These are phyloP conservation scores for Saccharomyces kudriavzevii DNA, from an alignment of 805 yeast species.

Conservation along the genomic window DNA sequence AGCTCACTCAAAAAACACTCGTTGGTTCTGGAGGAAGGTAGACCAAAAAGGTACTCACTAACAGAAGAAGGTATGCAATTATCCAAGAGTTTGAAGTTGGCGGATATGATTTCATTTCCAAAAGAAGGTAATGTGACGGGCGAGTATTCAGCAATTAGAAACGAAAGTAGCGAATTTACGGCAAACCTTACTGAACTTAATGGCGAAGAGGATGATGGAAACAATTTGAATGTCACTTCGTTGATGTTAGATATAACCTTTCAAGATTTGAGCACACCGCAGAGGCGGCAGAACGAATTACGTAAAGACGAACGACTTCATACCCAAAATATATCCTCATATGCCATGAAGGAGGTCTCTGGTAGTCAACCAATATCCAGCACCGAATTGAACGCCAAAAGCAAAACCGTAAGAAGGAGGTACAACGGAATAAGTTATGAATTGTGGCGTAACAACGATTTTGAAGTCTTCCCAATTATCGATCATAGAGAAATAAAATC, in stretches of 20 bases:
- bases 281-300: neutral
- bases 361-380: neutral
- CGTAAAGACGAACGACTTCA: neutral
- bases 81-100: constrained; percentile 47
- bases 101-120: constrained; percentile 34
- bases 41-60: constrained; percentile 52
- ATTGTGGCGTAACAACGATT: constrained; percentile 56
- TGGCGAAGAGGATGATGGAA: neutral
- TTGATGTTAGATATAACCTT: constrained; percentile 17
- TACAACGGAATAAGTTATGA: constrained; percentile 25
- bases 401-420: constrained; percentile 12
- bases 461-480: constrained; percentile 51
- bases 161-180: constrained; percentile 9
- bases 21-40: constrained; percentile 45
- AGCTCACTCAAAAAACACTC: constrained; percentile 56
- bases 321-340: neutral
- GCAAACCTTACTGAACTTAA: constrained; percentile 15
- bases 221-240: neutral
- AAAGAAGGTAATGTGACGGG: constrained; percentile 6
- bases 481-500: constrained; percentile 82
- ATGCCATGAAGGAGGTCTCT: neutral
- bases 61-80: constrained; percentile 63
- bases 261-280: constrained; percentile 2
- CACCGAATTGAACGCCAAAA: neutral
- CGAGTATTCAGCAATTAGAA: constrained; percentile 1